Base-by-base conservation (phyloP, 1,284 basidiomycete species). In the Moesziomyces sp. region DNA sequence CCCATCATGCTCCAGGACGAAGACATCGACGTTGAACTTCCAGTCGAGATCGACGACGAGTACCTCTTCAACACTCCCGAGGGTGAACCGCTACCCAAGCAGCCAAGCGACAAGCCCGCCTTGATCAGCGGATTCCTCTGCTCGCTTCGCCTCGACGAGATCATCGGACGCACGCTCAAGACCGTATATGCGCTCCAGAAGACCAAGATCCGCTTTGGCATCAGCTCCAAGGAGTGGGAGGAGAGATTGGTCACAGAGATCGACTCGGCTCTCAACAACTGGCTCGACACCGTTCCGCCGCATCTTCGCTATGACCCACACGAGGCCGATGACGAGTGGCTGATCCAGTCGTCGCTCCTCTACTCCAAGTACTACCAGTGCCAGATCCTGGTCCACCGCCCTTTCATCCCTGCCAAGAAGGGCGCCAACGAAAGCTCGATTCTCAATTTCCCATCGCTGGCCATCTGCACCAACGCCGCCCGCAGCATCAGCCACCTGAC, bases 381-480 rank as follows among this genome's bases (percentile, higher is more conserved):
- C 34, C 78, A 80, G 56, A 68, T 80, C 24, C 46, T 81, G 19
- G 76, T 80, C 14, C 80, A 81, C 43, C 67, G 80, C n/a, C 80
- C 80, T 3, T 81, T 79, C 63, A 77, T 81, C 46, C 63, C 73
- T n/a, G 71, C 65, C n/a, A 59, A 64, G 24, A 77, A 75, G 60
- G 55, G 63, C 1, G 50, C 42, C 42, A 59, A 46, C 30, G 59
- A 67, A 19, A 64, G 26, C n/a, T 71, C 77, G 13, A 69, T 69
- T 40, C 68, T 79, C 58, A 81, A 77, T 30, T 81, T 79, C 62
- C 76, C 78, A 16, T 80, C 78, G 5, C 69, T 81, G 18, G 80
- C 80, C 52, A 81, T 81, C 44, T 76, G 73, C 57, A 80, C 80
- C 55, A 81, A 81, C 43, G 78, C 80, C 4, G 74, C 80, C 4